Conservation (phyloP, 371 early-diverging fungal genomes). For the Mucor plumbeus region DNA sequence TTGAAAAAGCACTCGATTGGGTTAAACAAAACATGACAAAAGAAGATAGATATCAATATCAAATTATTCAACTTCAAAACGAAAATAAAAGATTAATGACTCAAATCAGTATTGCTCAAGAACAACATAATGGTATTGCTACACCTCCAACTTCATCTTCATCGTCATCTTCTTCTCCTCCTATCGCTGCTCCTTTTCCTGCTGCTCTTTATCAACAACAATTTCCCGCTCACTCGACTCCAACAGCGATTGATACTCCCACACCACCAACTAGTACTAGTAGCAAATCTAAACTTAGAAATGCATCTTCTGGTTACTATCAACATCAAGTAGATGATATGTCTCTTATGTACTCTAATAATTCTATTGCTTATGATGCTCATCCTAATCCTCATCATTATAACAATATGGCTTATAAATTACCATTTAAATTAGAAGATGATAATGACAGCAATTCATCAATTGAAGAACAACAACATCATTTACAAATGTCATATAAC, state of each 20-base stretch:
- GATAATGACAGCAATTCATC: conserved; percentile 6
- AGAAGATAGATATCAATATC: conserved; percentile 43
- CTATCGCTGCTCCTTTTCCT: neutral
- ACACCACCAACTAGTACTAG: neutral
- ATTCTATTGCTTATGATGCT: neutral
- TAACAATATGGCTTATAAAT: neutral
- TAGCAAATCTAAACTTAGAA: neutral
- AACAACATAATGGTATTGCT: neutral
- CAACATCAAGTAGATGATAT: neutral
- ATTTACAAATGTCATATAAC: neutral
- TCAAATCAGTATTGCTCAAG: conserved; percentile 3
- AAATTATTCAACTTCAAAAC: conserved; percentile 38
- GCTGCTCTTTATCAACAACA: conserved; percentile 9
- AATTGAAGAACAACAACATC: neutral
- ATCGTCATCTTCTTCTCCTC: neutral
- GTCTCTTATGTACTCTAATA: neutral
- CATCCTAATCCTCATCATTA: neutral
- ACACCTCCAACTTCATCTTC: neutral
- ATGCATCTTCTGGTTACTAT: neutral
- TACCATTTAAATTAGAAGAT: neutral
- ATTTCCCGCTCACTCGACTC: conserved; percentile 25
- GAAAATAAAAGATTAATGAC: conserved; percentile 33
- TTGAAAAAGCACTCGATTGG: conserved; percentile 66
- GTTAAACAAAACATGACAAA: conserved; percentile 41
- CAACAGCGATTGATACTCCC: conserved; percentile 32